Evolutionary conservation across 805 yeast genomes (phyloP).

Genomic region (Saccharomycopsis lassenensis): DNA sequence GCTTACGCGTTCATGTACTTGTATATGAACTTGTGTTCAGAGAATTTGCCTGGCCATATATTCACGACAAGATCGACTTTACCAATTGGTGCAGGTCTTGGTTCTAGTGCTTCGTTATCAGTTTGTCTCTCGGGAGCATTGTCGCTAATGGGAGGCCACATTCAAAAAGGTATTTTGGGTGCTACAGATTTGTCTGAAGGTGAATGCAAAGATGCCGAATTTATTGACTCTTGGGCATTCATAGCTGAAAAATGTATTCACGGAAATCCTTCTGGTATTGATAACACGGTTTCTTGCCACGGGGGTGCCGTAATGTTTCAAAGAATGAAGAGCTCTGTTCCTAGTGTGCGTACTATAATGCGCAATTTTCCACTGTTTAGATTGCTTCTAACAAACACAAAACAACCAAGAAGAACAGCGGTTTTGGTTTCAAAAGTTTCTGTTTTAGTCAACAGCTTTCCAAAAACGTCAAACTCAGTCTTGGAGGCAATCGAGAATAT

Average conservation of each 20-base stretch:
- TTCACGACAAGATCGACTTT: slow-evolving; percentile 71
- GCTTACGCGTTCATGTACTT: slow-evolving; percentile 79
- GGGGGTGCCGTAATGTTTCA: slow-evolving; percentile 95
- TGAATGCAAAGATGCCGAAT: slow-evolving; percentile 35
- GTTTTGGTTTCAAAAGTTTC: slow-evolving; percentile 71
- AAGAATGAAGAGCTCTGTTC: slow-evolving; percentile 41
- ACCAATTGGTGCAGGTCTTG: slow-evolving; percentile 95
- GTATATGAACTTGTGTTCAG: slow-evolving; percentile 45
- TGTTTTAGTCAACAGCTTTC: slow-evolving; percentile 37
- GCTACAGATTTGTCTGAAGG: slow-evolving; percentile 26
- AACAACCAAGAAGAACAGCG: slow-evolving; percentile 81
- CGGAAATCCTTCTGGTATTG: slow-evolving; percentile 95
- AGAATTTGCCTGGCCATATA: slow-evolving; percentile 36
- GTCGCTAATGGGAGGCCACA: slow-evolving; percentile 46
- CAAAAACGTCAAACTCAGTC: slow-evolving; percentile 45
- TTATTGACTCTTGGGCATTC: slow-evolving; percentile 78
- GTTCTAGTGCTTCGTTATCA: slow-evolving; percentile 84
- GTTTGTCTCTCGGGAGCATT: slow-evolving; percentile 77
- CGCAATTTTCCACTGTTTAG: slow-evolving; percentile 64
- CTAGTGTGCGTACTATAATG: slow-evolving; percentile 57
- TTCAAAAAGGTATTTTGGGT: slow-evolving; percentile 22
- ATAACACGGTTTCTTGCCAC: slow-evolving; percentile 88
- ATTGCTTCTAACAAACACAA: slow-evolving; percentile 72
- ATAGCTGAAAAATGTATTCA: slow-evolving; percentile 93
- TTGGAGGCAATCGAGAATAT: slow-evolving; percentile 68